phyloP scores from a whole-genome alignment of 2,329 filamentous ascomycete genomes.

The Xylaria sp. region DNA sequence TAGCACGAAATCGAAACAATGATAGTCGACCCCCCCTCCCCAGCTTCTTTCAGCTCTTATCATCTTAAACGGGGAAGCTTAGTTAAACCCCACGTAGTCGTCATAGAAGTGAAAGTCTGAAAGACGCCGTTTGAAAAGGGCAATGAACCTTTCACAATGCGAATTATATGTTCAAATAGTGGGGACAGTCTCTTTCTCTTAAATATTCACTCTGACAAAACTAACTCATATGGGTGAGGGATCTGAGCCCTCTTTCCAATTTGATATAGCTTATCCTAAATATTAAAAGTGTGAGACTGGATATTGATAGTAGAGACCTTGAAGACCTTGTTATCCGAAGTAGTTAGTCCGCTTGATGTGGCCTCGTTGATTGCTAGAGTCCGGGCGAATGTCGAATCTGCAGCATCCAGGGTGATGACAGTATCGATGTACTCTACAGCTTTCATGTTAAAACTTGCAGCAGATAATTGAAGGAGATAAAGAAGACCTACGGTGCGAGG shows the following conservation, averaged over 20 bases:
- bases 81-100: background rate
- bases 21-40: background rate
- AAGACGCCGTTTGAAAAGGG: background rate
- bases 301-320: conserved; percentile 47
- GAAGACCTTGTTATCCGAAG: conserved; percentile 46
- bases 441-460: background rate
- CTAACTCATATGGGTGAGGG: too few relatives aligned
- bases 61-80: background rate
- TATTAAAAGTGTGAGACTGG: conserved; percentile 43
- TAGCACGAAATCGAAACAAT: conserved; percentile 20
- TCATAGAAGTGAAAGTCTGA: background rate
- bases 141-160: conserved; percentile 13
- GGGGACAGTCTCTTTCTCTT: too few relatives aligned
- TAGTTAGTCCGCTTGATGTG: conserved; percentile 43
- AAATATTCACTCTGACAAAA: too few relatives aligned
- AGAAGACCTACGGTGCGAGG: conserved; percentile 47
- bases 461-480: background rate
- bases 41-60: background rate
- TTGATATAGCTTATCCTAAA: background rate
- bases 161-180: background rate
- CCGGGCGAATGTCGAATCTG: conserved; percentile 44
- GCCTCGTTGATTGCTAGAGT: conserved; percentile 47
- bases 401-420: conserved; percentile 46
- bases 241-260: too few relatives aligned
- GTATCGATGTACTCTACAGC: conserved; percentile 46